Evolutionary conservation across 768 basidiomycete genomes (phyloP).

Genomic region (Xerocomellus amylosporus): DNA sequence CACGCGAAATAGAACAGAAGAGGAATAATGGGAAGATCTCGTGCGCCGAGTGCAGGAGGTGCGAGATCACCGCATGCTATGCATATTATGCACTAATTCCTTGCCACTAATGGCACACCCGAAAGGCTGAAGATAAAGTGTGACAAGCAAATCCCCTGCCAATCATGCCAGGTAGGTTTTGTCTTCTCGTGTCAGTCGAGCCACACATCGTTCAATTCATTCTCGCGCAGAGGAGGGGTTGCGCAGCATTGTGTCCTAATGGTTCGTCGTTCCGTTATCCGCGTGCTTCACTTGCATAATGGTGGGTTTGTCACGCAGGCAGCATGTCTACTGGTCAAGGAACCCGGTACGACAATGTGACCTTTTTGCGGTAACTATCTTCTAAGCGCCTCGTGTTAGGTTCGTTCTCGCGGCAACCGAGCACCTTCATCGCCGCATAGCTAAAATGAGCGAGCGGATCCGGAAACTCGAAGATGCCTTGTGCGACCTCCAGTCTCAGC

Average conservation of each 20-base stretch:
- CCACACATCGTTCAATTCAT: neutral
- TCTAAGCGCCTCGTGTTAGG: slow-evolving; percentile 24
- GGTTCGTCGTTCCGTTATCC: slow-evolving; percentile 39
- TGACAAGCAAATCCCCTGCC: slow-evolving; percentile 79
- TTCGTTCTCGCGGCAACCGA: slow-evolving; percentile 66
- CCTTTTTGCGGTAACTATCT: slow-evolving; percentile 1
- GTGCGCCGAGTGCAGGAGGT: slow-evolving; percentile 79
- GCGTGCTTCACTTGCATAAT: neutral
- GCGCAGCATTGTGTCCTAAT: slow-evolving; percentile 69
- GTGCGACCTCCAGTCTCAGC: slow-evolving; percentile 45
- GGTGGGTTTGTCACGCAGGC: slow-evolving; percentile 36
- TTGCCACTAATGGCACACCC: slow-evolving; percentile 13
- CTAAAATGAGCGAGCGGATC: slow-evolving; percentile 52
- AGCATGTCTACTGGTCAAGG: slow-evolving; percentile 79
- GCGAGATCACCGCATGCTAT: slow-evolving; percentile 63
- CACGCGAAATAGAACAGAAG: slow-evolving; percentile 70
- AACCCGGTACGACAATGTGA: slow-evolving; percentile 47
- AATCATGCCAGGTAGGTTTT: slow-evolving; percentile 61
- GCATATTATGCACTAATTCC: slow-evolving; percentile 26
- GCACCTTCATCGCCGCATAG: slow-evolving; percentile 58
- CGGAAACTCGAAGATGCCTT: slow-evolving; percentile 63
- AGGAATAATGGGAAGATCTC: slow-evolving; percentile 73
- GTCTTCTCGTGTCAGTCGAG: neutral
- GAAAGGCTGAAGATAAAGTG: slow-evolving; percentile 77
- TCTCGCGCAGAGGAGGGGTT: slow-evolving; percentile 54